These are phyloP conservation scores for Crepidotus variabilis DNA, from an alignment of 768 basidiomycete genomes.

Conservation along the genomic window DNA sequence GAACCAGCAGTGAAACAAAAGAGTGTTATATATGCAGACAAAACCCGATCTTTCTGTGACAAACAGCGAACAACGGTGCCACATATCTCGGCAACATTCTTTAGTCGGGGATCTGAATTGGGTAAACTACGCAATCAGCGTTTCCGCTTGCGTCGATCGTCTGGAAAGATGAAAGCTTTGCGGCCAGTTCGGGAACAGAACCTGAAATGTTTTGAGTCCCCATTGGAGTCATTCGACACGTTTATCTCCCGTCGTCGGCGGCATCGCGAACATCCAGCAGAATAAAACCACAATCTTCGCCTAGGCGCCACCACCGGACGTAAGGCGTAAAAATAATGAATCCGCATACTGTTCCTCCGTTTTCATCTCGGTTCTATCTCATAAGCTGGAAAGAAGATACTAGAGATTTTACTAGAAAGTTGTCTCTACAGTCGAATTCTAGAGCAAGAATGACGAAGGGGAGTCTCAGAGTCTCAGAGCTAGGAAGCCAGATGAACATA, in stretches of 20 bases:
- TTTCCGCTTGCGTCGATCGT: neutral
- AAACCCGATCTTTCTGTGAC: neutral
- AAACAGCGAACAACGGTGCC: neutral
- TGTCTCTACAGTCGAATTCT: neutral
- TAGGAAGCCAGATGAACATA: neutral
- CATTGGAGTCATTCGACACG: neutral
- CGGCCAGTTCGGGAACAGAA: neutral
- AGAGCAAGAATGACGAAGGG: neutral
- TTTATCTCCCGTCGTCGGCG: slow-evolving; percentile 1
- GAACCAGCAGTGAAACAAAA: neutral
- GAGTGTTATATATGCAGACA: neutral
- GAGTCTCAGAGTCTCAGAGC: no score
- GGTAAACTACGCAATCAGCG: neutral
- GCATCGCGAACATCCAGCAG: neutral
- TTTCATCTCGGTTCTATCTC: neutral
- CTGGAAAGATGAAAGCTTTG: neutral
- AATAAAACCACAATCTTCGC: neutral
- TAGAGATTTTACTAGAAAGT: neutral
- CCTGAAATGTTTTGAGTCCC: neutral
- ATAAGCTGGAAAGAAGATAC: neutral
- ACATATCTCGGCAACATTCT: neutral
- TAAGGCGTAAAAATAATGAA: neutral
- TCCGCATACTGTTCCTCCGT: neutral
- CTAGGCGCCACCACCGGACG: neutral
- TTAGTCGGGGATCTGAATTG: neutral